Conservation (phyloP, 2,329 filamentous ascomycete species). For the Mycogone perniciosa region DNA sequence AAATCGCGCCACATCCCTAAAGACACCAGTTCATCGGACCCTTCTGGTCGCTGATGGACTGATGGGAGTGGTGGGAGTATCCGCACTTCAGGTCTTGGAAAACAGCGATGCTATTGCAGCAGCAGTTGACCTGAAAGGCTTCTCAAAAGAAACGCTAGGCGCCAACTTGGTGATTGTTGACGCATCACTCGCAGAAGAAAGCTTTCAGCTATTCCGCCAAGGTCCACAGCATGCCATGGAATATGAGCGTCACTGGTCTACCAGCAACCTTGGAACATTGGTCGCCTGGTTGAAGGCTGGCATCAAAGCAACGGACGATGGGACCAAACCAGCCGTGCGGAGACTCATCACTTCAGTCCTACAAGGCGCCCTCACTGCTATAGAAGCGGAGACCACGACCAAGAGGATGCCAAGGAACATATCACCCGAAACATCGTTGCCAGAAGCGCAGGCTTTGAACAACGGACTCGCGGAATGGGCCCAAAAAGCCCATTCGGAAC, state of each 20-base stretch:
- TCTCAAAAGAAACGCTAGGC: constrained; percentile 30
- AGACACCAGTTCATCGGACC: constrained; percentile 78
- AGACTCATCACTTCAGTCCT: constrained; percentile 63
- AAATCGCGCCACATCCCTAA: constrained; percentile 59
- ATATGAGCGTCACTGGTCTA: constrained; percentile 69
- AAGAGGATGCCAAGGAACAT: neutral
- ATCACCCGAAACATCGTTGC: neutral
- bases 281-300: constrained; percentile 58
- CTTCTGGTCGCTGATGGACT: constrained; percentile 70
- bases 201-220: constrained; percentile 60
- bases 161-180: constrained; percentile 55
- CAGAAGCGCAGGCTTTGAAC: constrained; percentile 39
- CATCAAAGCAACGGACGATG: constrained; percentile 32
- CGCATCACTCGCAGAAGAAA: constrained; percentile 53
- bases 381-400: constrained; percentile 38
- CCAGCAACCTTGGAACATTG: constrained; percentile 61
- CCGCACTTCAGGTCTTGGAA: constrained; percentile 36
- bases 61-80: constrained; percentile 53
- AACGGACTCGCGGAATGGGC: constrained; percentile 64
- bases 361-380: constrained; percentile 42
- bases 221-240: constrained; percentile 62
- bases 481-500: constrained; percentile 71
- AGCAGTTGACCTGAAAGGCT: constrained; percentile 52
- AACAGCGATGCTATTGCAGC: constrained; percentile 40
- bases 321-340: constrained; percentile 60